Base-by-base conservation (phyloP, 257 asterid genomes). In the Solanum etuberosum region DNA sequence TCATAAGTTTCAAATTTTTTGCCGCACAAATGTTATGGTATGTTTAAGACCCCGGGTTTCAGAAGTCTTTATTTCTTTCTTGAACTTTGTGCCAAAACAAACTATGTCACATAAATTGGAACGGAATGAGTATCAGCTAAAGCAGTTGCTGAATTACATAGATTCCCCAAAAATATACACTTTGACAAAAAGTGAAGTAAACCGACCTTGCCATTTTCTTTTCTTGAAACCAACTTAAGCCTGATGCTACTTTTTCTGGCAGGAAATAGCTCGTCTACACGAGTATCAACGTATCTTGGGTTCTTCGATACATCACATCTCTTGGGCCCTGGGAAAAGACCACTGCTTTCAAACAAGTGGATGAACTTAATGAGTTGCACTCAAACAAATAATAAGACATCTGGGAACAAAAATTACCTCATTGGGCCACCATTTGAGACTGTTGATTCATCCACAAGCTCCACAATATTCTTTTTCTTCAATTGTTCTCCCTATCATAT, bases 401-500 rank as follows among this genome's bases (percentile, higher is more conserved):
- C 77, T 68, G 46, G 81, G 77, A 68, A 20, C 32, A 89, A 87
- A 54, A 43, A 57, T 74, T 89, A 96, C 99, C 96, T 91, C 74
- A 4, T 78, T 70, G 83, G 85, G 87, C 84, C 87, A 88, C 88
- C 18, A 70, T 57, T 78, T 4, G 93, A 78, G 80, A 46, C 87
- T 37, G 94, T 81, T 88, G 94, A 92, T 89, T 92, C 95, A 87
- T 92, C 93, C 16, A 92, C 90, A 67, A 71, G 81, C 90, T 94
- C 93, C 87, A 46, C 65, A 57, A 68, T 29, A 74, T 86, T 90
- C 87, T 92, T 91, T 74, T 89, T 94, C 93, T 95, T 94, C 92
- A 96, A 90, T 82, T 94, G 91, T 91, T 96, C 98, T 48, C 93
- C 99, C 99, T 94, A 70, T 84, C 86, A 90, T 61, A 46, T 21